phyloP scores from a whole-genome alignment of 1,284 basidiomycete genomes.

The Ganoderma leucocontextum region DNA sequence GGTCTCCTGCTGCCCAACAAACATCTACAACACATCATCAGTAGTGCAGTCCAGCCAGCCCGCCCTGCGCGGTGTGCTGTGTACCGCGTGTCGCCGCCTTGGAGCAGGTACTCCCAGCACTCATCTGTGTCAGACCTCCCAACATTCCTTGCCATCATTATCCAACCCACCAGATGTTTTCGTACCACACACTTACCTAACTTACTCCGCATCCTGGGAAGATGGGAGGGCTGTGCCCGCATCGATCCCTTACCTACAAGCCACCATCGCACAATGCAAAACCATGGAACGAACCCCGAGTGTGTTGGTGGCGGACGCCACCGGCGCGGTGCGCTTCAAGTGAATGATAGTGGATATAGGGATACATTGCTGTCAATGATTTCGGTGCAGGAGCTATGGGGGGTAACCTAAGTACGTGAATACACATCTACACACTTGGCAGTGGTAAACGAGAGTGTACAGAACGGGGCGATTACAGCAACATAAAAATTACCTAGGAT shows the following conservation, averaged over 20 bases:
- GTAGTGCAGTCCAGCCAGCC: conserved; percentile 11
- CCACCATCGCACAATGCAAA: conserved; percentile 24
- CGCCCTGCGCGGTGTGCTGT: conserved; percentile 13
- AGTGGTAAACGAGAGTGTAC: conserved; percentile 20
- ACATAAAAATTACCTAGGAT: conserved; percentile 33
- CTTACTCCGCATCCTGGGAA: conserved; percentile 27
- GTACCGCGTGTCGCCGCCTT: conserved; percentile 6
- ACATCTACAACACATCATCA: conserved; percentile 11
- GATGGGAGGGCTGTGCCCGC: conserved; percentile 41
- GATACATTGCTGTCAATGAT: conserved; percentile 22
- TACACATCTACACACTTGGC: conserved; percentile 5
- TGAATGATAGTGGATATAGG: conserved; percentile 12
- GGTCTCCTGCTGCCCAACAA: conserved; percentile 19
- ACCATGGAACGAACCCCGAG: conserved; percentile 25
- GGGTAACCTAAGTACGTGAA: conserved; percentile 10
- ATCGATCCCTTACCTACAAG: conserved; percentile 24
- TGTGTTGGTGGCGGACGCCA: not conserved
- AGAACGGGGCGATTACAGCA: conserved; percentile 24
- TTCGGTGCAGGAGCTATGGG: not conserved
- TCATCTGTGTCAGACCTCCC: conserved; percentile 13
- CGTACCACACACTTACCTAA: conserved; percentile 23
- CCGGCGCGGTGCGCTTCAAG: not conserved
- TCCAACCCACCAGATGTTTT: conserved; percentile 21
- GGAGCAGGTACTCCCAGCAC: conserved; percentile 23
- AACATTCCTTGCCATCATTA: conserved; percentile 20